Evolutionary conservation across 257 asterid species (phyloP).

Genomic region (Nicotiana knightiana): DNA sequence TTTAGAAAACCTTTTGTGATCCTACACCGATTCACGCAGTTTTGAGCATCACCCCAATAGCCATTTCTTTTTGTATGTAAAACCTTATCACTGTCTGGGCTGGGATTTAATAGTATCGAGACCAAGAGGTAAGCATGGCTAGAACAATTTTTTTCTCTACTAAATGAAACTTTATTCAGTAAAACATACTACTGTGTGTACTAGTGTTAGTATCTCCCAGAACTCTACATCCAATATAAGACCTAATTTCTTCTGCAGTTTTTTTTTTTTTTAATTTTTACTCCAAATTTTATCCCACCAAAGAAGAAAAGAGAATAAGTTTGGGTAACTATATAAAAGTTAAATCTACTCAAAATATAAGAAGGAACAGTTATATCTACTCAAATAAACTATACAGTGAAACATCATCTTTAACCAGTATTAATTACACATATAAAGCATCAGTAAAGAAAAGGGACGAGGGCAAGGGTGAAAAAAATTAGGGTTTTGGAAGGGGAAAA

Average conservation of each 20-base stretch:
- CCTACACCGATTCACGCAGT: background rate
- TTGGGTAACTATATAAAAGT: background rate
- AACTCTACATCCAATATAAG: background rate
- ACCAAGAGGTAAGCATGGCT: background rate
- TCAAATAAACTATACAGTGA: background rate
- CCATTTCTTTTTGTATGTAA: background rate
- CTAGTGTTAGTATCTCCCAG: background rate
- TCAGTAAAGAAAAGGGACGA: background rate
- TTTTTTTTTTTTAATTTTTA: background rate
- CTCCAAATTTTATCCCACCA: background rate
- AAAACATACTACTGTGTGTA: background rate
- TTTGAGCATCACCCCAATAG: background rate
- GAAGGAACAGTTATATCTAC: background rate
- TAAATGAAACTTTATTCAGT: background rate
- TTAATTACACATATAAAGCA: background rate
- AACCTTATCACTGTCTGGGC: background rate
- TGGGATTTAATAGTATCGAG: background rate
- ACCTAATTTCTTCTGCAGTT: background rate
- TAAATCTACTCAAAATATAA: background rate
- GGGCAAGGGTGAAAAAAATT: background rate
- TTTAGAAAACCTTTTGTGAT: background rate
- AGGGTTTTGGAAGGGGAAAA: background rate
- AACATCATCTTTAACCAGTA: background rate
- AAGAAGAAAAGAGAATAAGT: background rate
- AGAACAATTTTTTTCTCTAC: background rate